Percentiles rank a stretch among this genome's conserved stretches.
These are phyloP conservation scores for Naumovozyma baii DNA, from an alignment of 805 yeast genomes.

Conservation along the genomic window DNA sequence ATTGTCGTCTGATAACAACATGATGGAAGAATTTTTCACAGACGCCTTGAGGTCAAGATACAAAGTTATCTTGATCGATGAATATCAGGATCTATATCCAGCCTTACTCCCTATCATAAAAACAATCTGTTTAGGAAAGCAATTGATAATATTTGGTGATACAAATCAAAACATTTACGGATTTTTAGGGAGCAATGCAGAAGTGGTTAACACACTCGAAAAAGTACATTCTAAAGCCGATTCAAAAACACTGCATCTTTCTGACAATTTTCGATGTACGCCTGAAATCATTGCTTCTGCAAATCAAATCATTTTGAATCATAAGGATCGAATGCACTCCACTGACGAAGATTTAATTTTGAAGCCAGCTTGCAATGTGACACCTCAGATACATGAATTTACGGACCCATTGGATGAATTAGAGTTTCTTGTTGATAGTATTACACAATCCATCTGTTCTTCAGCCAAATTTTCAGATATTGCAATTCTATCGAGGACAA, in stretches of 20 bases:
- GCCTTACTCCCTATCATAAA: constrained; percentile 38
- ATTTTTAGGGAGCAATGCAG: constrained; percentile 46
- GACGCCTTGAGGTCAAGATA: constrained; percentile 12
- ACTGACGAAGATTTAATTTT: constrained; percentile 5
- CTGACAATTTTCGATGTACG: constrained; percentile 51
- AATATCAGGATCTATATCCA: constrained; percentile 61
- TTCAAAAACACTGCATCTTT: constrained; percentile 30
- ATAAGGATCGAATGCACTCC: background rate
- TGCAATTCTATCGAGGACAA: constrained; percentile 44
- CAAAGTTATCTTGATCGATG: constrained; percentile 52
- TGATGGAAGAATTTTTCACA: constrained; percentile 5
- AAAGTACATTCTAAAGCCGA: constrained; percentile 5
- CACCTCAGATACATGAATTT: constrained; percentile 10
- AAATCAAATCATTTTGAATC: background rate
- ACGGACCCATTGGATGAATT: constrained; percentile 14
- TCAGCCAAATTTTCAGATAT: constrained; percentile 33
- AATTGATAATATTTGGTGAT: constrained; percentile 63
- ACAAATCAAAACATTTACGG: constrained; percentile 60
- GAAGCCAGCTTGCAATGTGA: constrained; percentile 11
- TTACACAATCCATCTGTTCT: constrained; percentile 16
- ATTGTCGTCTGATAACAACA: background rate
- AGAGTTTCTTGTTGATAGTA: constrained; percentile 17
- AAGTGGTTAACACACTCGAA: constrained; percentile 24
- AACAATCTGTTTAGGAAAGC: constrained; percentile 34
- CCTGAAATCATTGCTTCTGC: constrained; percentile 40